Base-by-base conservation (phyloP, 1,284 basidiomycete genomes). In the Thecaphora thlaspeos region DNA sequence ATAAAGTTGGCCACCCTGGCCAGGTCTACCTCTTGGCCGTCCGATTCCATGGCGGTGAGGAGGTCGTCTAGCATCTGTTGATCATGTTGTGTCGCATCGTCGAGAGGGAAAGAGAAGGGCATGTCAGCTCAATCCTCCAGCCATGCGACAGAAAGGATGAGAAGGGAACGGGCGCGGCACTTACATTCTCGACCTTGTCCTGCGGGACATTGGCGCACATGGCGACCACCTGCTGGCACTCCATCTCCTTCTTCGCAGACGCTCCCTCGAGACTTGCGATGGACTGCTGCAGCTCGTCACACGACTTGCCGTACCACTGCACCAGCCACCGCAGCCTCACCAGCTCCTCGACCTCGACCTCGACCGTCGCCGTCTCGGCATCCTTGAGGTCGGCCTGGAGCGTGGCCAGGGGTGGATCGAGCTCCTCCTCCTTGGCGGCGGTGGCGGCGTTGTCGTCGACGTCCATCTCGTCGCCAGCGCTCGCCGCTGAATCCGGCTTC, bases 211-310 rank as follows among this genome's bases (percentile, higher is more conserved):
- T 88, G 8, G 91, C 90, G 78, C 91, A 94, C 48, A 94, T 81
- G 21, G 90, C 86, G 19, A 97, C 88, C 56, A 96, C 88, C 80
- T 87, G 90, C 79, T 90, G 88, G 81, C 90, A 95, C 79, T 90
- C 87, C 66, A 87, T 87, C 73, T 91, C 88, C 78, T 89, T 90
- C 78, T 88, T 43, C 8, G 54, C 77, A n/a, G 91, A 79, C 0
- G 89, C 89, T 28, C 86, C 85, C 68, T 89, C 85, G 21, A 95
- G 82, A 73, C 92, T 93, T 39, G 87, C 84, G 41, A 89, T 83
- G 3, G 88, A 85, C 70, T 89, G 87, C 24, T 83, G 82, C 14
- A 89, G 81, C 4, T 46, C 43, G 23, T 41, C 48, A 50, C 49
- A 41, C 12, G 21, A 23, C 1, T 49, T 30, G 10, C 42, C 24